Base-by-base conservation (phyloP, 805 yeast species). In the Hanseniaspora nectarophila region DNA sequence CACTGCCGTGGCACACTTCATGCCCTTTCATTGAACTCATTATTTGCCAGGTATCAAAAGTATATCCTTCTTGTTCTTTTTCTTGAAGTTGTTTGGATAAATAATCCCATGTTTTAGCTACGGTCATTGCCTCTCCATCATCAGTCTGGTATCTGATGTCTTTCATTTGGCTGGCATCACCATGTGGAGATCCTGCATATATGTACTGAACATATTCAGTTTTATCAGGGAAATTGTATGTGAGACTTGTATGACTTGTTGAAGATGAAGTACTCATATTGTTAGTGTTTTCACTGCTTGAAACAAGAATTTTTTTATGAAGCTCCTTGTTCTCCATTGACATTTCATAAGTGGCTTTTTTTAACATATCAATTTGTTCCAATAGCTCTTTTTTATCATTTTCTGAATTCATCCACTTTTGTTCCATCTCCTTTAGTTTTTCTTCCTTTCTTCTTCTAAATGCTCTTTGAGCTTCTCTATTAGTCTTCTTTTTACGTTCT, bases 391-490 rank as follows among this genome's bases (percentile, higher is more conserved):
- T 70, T 51, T 75, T 74, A 56, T 78, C 79, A 34, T 61, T 67
- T 61, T 82, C 90, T 39, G 83, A 75, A 54, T 73, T 70, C 16
- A 69, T 66, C 55, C 86, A 67, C 62, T 78, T 79, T 3, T 66
- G 66, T 57, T 82, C 81, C 40, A 86, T 70, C 58, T 82, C 88
- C 61, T 80, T 81, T 55, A 83, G 66, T 58, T 75, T 79, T 47
- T 77, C 76, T 63, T 84, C 92, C 63, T 82, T 84, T 46, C 94
- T 76, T 64, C 85, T 89, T 55, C 95, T 70, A 65, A 84, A 86
- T 2, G 95, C 95, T 58, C 88, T 71, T 67, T 86, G 95, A 1
- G 95, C 95, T 10, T 89, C 89, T 60, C 95, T 71, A 62, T 85
- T 85, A 63, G 82, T 92, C 2, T 86, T 87, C 61, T 80, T 83